Conservation (phyloP, 2,329 filamentous ascomycete species). For the Cladosporium sp. region DNA sequence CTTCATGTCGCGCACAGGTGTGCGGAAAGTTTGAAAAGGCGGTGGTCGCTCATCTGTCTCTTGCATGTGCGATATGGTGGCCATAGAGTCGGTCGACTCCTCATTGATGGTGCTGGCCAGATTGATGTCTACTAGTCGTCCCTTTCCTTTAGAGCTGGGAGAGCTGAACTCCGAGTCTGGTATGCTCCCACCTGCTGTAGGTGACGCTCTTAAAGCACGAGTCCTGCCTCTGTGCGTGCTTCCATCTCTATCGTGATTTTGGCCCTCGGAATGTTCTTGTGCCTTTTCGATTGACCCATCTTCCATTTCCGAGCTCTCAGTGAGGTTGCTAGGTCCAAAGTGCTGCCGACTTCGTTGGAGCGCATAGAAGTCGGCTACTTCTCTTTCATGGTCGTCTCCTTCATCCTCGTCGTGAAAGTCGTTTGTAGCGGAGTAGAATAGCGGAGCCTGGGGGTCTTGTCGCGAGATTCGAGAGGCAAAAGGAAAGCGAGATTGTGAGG, state of each 20-base stretch:
- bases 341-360: slow-evolving; percentile 84
- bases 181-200: slow-evolving; percentile 37
- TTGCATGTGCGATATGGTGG: slow-evolving; percentile 33
- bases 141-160: slow-evolving; percentile 54
- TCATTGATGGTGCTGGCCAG: slow-evolving; percentile 61
- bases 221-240: slow-evolving; percentile 35
- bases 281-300: slow-evolving; percentile 50
- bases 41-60: slow-evolving; percentile 43
- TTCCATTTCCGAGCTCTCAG: slow-evolving; percentile 80
- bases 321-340: slow-evolving; percentile 76
- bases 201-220: slow-evolving; percentile 30
- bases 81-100: slow-evolving; percentile 34
- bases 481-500: slow-evolving; percentile 68
- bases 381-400: slow-evolving; percentile 80
- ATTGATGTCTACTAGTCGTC: slow-evolving; percentile 76
- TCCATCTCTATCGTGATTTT: slow-evolving; percentile 35
- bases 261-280: slow-evolving; percentile 35
- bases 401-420: slow-evolving; percentile 92
- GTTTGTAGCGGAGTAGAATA: slow-evolving; percentile 91
- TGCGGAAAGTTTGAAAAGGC: slow-evolving; percentile 53
- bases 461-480: slow-evolving; percentile 73
- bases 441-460: slow-evolving; percentile 65
- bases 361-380: slow-evolving; percentile 91
- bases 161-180: slow-evolving; percentile 37
- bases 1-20: slow-evolving; percentile 34